These are phyloP conservation scores for Yamadazyma buinensis DNA, from an alignment of 1,139 yeast genomes.

Conservation along the genomic window DNA sequence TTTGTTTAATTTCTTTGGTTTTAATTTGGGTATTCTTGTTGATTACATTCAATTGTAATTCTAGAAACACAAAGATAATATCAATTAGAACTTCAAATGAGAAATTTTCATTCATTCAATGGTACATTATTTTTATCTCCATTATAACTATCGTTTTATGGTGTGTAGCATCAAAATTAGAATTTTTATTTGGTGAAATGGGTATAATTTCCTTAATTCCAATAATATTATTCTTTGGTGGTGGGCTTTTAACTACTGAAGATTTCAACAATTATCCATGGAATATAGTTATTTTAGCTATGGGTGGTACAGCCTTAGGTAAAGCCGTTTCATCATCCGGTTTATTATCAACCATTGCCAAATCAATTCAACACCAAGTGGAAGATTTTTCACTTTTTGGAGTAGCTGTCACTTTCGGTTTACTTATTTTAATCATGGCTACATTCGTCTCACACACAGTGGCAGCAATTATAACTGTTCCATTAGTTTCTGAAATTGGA, in stretches of 20 bases:
- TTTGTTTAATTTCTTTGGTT: constrained; percentile 51
- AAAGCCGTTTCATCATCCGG: constrained; percentile 74
- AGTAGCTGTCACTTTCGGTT: constrained; percentile 62
- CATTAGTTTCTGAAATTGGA: constrained; percentile 68
- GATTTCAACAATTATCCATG: constrained; percentile 74
- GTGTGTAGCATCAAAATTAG: constrained; percentile 63
- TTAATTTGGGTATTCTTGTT: constrained; percentile 57
- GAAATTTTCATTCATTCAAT: constrained; percentile 56
- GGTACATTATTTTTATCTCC: constrained; percentile 54
- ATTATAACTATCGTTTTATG: constrained; percentile 60
- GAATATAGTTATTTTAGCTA: constrained; percentile 71
- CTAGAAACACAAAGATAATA: constrained; percentile 39
- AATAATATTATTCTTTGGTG: constrained; percentile 63
- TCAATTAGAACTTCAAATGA: constrained; percentile 59
- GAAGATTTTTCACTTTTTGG: constrained; percentile 56
- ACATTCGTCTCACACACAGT: constrained; percentile 78
- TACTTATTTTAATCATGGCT: constrained; percentile 62
- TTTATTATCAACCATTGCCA: constrained; percentile 59
- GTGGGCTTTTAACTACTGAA: constrained; percentile 60
- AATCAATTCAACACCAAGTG: constrained; percentile 51
- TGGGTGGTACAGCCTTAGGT: constrained; percentile 78
- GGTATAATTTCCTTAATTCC: constrained; percentile 71
- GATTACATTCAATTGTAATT: constrained; percentile 50
- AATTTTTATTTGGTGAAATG: constrained; percentile 60
- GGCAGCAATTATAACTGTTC: constrained; percentile 69